Evolutionary conservation across 768 basidiomycete genomes (phyloP).

Genomic region (Suillus occidentalis): DNA sequence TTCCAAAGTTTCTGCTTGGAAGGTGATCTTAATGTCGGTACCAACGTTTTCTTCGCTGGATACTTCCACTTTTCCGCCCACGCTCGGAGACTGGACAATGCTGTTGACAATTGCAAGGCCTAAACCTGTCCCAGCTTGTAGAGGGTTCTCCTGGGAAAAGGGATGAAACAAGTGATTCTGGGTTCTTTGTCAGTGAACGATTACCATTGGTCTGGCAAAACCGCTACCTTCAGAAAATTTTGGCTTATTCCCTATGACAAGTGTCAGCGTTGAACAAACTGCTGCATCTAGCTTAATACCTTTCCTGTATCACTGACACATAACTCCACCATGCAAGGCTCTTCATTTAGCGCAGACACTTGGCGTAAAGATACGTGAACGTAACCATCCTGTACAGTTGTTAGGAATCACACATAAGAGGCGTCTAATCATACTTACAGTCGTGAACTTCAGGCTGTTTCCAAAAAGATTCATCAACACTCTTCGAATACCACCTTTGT

Average conservation of each 20-base stretch:
- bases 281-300: constrained; percentile 36
- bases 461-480: constrained; percentile 95
- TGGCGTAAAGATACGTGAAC: constrained; percentile 84
- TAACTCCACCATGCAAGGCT: constrained; percentile 76
- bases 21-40: constrained; percentile 87
- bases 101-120: constrained; percentile 95
- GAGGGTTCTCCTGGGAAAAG: constrained; percentile 94
- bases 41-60: constrained; percentile 89
- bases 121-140: constrained; percentile 90
- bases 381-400: constrained; percentile 66
- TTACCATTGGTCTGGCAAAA: constrained; percentile 1
- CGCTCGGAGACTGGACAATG: constrained; percentile 81
- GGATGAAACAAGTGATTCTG: constrained; percentile 96
- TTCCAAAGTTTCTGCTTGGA: constrained; percentile 66
- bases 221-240: constrained; percentile 78
- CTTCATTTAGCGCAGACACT: constrained; percentile 54
- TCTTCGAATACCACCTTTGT: constrained; percentile 89
- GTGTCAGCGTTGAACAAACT: constrained; percentile 7
- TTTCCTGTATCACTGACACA: constrained; percentile 90
- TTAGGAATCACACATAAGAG: neutral
- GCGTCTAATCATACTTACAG: constrained; percentile 42
- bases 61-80: constrained; percentile 91
- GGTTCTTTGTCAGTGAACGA: constrained; percentile 2
- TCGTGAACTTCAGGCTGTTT: constrained; percentile 91
- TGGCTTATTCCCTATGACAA: constrained; percentile 77